Evolutionary conservation across 768 basidiomycete species (phyloP), one percentile per base, ranked within the genome.

Genomic region (Russula compacta): DNA sequence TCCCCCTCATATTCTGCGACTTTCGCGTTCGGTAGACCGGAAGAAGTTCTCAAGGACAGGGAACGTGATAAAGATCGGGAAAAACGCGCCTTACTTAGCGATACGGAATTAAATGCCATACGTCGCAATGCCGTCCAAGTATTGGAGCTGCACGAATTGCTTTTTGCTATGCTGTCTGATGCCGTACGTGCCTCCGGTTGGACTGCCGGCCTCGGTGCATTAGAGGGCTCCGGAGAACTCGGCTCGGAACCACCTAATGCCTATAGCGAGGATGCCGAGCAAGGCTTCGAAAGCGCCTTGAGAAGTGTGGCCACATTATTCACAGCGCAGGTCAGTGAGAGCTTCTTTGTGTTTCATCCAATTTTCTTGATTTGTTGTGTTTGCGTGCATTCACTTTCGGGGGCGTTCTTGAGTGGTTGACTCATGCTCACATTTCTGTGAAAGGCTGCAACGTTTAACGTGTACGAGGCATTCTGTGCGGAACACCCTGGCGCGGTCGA

Each of bases 391-490:
- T 61, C 6, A 39, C 46, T 19, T 38, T 7, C 3, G 24, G 29
- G 43, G 36, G 21, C 19, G 33, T 33, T 33, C n/a, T n/a, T 17
- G 21, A 35, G 29, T 33, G 36, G 35, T 61, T 53, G 53, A 39
- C n/a, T 50, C 19, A 48, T 55, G 59, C 61, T 54, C 50, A 63
- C 61, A 54, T 59, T 63, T 38, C 29, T 36, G 7, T 40, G 51
- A 6, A 66, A 95, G 92, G 86, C 85, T 29, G 76, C 84, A 15
- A 75, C 78, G 40, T 95, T 95, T 66, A 78, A 81, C 59, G 78
- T 83, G 1, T 99, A 99, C 74, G 83, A 93, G 70, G 73, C 79
- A 12, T 98, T 93, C 69, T 98, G 95, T 69, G 83, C 91, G 0
- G 86, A 86, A 0, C 95, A 98, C 69, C 81, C 83, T 53, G 87